Evolutionary conservation across 2,329 filamentous ascomycete species (phyloP).

Genomic region (Colletotrichum spinosum): DNA sequence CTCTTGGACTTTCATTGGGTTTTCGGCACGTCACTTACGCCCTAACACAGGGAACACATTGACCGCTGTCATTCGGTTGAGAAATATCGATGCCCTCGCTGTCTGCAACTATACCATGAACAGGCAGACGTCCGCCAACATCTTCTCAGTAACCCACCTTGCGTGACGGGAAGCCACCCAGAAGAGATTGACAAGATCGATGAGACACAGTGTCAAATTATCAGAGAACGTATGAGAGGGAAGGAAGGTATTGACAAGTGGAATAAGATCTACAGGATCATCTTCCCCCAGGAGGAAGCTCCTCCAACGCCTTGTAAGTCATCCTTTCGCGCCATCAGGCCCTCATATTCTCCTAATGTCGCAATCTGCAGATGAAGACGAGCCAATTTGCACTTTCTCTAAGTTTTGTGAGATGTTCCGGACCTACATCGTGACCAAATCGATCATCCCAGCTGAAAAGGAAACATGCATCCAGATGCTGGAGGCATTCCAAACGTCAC

Average conservation of each 20-base stretch:
- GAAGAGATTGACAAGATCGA: constrained; percentile 1
- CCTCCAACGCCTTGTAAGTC: constrained; percentile 7
- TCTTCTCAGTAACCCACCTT: too few species aligned
- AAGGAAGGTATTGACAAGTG: background rate
- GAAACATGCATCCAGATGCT: too few species aligned
- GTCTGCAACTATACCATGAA: background rate
- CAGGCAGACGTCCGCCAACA: too few species aligned
- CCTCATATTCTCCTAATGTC: too few species aligned
- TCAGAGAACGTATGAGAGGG: background rate
- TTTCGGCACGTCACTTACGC: too few species aligned
- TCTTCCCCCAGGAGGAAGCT: background rate
- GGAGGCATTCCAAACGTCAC: too few species aligned
- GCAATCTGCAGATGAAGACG: background rate
- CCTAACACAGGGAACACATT: background rate
- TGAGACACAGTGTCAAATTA: background rate
- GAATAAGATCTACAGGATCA: constrained; percentile 1
- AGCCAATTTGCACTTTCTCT: background rate
- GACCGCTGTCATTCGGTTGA: background rate
- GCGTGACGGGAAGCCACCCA: background rate
- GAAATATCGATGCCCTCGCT: background rate
- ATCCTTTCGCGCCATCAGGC: too few species aligned
- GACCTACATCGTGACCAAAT: too few species aligned
- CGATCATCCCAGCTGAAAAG: too few species aligned
- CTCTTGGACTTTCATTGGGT: too few species aligned
- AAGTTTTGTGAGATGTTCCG: too few species aligned